Base-by-base conservation (phyloP, 139 green algal genomes). In the Chlamydomonas eustigma region DNA sequence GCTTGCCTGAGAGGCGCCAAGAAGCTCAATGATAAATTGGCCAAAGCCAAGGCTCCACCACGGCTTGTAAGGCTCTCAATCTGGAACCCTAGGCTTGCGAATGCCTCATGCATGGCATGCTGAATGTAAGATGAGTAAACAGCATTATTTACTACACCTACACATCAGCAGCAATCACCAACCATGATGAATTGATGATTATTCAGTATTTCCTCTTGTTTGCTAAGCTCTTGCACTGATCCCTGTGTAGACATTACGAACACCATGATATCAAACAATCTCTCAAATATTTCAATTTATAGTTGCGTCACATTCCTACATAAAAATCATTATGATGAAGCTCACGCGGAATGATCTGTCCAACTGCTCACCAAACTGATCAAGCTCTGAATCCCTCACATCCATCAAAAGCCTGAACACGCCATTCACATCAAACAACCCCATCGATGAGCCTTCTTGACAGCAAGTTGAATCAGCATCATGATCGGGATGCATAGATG, bases 61-160 rank as follows among this genome's bases (percentile, higher is more conserved):
- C 34, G 25, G 18, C 25, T 18, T 18, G 58, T 70, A 28, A 70
- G 58, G 25, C 25, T 8, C 28, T 70, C 58, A 24, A 70, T 70
- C 8, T 24, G 18, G 58, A 37, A 70, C 8, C 58, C 58, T 32
- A 70, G 58, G 25, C 25, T 28, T 18, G 58, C 6, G 34, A 70
- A 70, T 5, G 58, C 58, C 18, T 70, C 58, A 28, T 70, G 58
- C 25, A 24, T 24, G 25, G 58, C 58, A 28, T 70, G 58, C 58
- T 70, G 58, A 35, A 70, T 35, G 58, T 70, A 70, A 28, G 58
- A 70, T 28, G 58, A 32, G 58, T 37, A 70, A 28, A 70, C 58
- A 6, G 58, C 58, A 70, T 70, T 70, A 28, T 70, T 70, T 6
- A 70, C 58, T 6, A 70, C 58, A 70, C 58, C 58, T 70, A 28